These are phyloP conservation scores for Ulvella scutata DNA, from an alignment of 139 green algal species.

Conservation along the genomic window DNA sequence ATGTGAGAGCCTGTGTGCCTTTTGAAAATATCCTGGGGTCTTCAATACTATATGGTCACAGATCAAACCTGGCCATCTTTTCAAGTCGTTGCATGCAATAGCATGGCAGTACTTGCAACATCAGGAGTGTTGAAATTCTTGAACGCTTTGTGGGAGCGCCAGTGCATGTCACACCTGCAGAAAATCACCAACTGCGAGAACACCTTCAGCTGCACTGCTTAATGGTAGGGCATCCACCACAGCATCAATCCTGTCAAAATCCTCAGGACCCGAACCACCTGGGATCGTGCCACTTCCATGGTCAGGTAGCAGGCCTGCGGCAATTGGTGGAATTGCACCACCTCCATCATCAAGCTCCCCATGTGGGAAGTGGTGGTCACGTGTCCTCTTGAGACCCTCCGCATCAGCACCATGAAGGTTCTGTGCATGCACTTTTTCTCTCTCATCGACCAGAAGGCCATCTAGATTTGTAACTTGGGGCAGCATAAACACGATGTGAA, in stretches of 20 bases:
- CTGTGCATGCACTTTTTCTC: slow-evolving; percentile 31
- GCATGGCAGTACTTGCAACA: too few relatives aligned
- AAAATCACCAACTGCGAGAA: not conserved
- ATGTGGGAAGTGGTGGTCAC: slow-evolving; percentile 24
- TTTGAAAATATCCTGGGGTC: too few relatives aligned
- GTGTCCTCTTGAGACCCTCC: slow-evolving; percentile 24
- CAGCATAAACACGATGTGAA: slow-evolving; percentile 30
- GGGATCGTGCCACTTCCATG: not conserved
- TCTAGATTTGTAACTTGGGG: slow-evolving; percentile 21
- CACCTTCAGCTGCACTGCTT: not conserved
- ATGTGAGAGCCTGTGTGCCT: too few relatives aligned
- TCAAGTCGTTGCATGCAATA: too few relatives aligned
- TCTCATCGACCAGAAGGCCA: slow-evolving; percentile 12
- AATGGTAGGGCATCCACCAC: not conserved
- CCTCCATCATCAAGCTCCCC: slow-evolving; percentile 45
- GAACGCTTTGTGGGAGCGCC: too few relatives aligned
- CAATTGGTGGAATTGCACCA: slow-evolving; percentile 26
- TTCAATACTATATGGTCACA: too few relatives aligned
- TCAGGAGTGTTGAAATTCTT: too few relatives aligned
- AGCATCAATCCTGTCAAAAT: not conserved
- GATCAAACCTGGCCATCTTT: too few relatives aligned
- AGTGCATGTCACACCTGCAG: slow-evolving; percentile 1
- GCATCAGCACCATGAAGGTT: slow-evolving; percentile 43
- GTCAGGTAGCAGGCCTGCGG: slow-evolving; percentile 14
- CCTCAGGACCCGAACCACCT: not conserved